A percentile compares a stretch with the other conserved stretches of the same genome.
These are phyloP conservation scores for Dujonia santamariae DNA, from an alignment of 1,139 yeast species.

Conservation along the genomic window DNA sequence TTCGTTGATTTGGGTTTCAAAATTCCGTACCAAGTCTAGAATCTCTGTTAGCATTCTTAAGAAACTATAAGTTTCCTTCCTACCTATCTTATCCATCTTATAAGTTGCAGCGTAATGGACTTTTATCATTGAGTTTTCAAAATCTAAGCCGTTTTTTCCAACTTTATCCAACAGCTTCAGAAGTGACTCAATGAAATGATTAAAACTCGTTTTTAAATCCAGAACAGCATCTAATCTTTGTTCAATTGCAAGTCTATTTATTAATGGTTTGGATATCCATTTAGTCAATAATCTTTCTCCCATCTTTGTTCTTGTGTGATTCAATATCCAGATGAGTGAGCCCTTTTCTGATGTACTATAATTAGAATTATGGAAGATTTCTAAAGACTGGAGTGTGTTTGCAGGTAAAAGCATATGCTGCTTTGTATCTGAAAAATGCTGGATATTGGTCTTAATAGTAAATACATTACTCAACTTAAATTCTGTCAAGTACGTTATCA, in stretches of 20 bases:
- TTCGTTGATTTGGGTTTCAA: constrained; percentile 19
- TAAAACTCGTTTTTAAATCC: constrained; percentile 44
- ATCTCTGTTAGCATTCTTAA: constrained; percentile 49
- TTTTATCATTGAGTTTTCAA: constrained; percentile 65
- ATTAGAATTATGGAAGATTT: constrained; percentile 59
- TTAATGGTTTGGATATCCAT: constrained; percentile 78
- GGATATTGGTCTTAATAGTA: constrained; percentile 45
- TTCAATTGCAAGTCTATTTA: constrained; percentile 49
- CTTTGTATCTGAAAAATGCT: constrained; percentile 45
- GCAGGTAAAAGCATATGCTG: constrained; percentile 67
- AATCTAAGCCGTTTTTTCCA: constrained; percentile 41
- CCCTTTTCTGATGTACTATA: constrained; percentile 40
- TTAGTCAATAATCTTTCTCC: constrained; percentile 64
- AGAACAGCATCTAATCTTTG: constrained; percentile 63
- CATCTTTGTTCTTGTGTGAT: constrained; percentile 74
- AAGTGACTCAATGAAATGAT: constrained; percentile 53
- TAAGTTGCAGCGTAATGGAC: constrained; percentile 54
- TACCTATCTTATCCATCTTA: constrained; percentile 44
- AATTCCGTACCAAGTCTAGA: constrained; percentile 21
- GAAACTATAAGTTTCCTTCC: constrained; percentile 65
- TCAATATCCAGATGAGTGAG: constrained; percentile 72
- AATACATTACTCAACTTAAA: constrained; percentile 62
- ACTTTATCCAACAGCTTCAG: constrained; percentile 37
- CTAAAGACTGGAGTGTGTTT: constrained; percentile 66
- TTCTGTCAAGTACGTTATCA: constrained; percentile 55